Conservation (phyloP, 164 flowering plant genomes). For the Nymphaea colorata region DNA sequence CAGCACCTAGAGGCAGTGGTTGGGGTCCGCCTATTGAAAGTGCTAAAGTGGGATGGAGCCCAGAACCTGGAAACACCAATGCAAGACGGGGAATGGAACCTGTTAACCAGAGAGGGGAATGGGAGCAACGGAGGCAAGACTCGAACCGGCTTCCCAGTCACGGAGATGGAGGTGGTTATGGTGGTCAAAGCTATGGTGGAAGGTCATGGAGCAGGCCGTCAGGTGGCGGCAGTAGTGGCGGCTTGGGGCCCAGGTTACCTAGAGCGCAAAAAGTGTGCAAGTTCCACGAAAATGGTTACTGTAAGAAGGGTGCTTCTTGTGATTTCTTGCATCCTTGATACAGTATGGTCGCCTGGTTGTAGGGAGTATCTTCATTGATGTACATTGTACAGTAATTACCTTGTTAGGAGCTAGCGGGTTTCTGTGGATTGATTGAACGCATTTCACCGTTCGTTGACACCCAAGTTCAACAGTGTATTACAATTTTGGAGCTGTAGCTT, state of each 20-base stretch:
- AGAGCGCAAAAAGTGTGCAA: slow-evolving; percentile 39
- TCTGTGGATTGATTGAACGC: not conserved
- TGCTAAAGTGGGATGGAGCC: slow-evolving; percentile 17
- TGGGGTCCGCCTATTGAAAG: slow-evolving; percentile 5
- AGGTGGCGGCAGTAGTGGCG: slow-evolving; percentile 7
- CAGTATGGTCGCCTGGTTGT: not conserved
- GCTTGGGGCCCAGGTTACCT: slow-evolving; percentile 18
- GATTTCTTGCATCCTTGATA: slow-evolving; percentile 40
- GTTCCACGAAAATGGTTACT: slow-evolving; percentile 47
- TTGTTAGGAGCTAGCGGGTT: not conserved
- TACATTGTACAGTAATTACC: not conserved
- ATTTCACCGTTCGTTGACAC: not conserved
- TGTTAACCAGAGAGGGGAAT: slow-evolving; percentile 14
- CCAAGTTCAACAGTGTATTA: not conserved
- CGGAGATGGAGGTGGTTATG: slow-evolving; percentile 29
- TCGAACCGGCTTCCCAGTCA: slow-evolving; percentile 32
- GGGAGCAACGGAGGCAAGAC: slow-evolving; percentile 33
- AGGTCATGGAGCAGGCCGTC: slow-evolving; percentile 19
- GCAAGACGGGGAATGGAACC: slow-evolving; percentile 2
- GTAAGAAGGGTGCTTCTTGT: slow-evolving; percentile 70
- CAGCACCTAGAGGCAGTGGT: not conserved
- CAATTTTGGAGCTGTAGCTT: not conserved
- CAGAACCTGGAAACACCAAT: not conserved
- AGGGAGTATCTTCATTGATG: not conserved
- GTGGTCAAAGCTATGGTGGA: slow-evolving; percentile 32